Percentiles rank a stretch among this genome's conserved stretches.
Evolutionary conservation across 352 stramenopile genomes (phyloP).

Genomic region (Pelagophyceae sp.): DNA sequence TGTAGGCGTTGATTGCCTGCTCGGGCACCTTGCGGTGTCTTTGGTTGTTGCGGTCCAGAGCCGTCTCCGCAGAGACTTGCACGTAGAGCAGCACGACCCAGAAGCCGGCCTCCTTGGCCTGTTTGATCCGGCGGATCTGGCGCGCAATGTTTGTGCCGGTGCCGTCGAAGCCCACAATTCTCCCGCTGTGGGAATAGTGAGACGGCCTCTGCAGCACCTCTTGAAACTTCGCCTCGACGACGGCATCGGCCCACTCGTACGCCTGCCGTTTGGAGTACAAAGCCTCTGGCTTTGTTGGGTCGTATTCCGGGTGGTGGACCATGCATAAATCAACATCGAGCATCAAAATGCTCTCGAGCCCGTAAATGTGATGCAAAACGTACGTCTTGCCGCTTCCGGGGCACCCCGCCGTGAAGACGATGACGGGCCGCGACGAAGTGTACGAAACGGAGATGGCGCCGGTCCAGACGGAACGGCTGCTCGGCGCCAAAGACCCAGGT

Average conservation of each 20-base stretch:
- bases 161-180: conserved; percentile 21
- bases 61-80: conserved; percentile 15
- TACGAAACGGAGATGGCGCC: conserved; percentile 1
- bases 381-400: conserved; percentile 22
- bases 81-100: conserved; percentile 22
- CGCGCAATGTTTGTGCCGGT: conserved; percentile 18
- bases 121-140: conserved; percentile 15
- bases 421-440: background rate
- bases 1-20: conserved; percentile 1
- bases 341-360: conserved; percentile 13
- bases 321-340: conserved; percentile 15
- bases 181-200: background rate
- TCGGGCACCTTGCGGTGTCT: conserved; percentile 19
- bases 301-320: conserved; percentile 5
- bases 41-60: conserved; percentile 11
- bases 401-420: conserved; percentile 23
- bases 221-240: conserved; percentile 23
- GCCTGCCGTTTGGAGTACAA: conserved; percentile 12
- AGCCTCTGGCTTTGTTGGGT: background rate
- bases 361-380: conserved; percentile 2
- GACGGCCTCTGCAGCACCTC: background rate
- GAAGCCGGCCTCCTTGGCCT: conserved; percentile 20
- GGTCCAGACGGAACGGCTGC: background rate
- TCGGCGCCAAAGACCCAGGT: no score
- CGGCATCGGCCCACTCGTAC: conserved; percentile 21